Evolutionary conservation across 2,329 filamentous ascomycete genomes (phyloP).

Genomic region (Cytospora piceicola): DNA sequence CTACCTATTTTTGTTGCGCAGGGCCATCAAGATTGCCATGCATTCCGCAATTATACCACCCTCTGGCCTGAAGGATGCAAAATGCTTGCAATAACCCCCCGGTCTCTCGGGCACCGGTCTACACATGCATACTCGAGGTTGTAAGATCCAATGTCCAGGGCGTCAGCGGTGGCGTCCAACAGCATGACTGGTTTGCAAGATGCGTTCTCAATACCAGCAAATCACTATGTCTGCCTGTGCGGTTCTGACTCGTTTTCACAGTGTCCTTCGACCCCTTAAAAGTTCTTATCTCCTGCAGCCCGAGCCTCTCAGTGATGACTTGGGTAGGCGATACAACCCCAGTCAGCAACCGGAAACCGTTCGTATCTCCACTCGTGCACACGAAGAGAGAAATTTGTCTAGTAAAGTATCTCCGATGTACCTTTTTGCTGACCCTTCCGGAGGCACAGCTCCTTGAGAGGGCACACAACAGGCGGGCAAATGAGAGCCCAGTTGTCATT

Average conservation of each 20-base stretch:
- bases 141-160: background rate
- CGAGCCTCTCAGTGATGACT: background rate
- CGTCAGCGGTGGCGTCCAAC: background rate
- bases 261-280: background rate
- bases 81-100: background rate
- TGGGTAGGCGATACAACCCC: constrained; percentile 1
- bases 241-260: constrained; percentile 1
- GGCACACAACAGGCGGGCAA: constrained; percentile 17
- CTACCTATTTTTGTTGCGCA: background rate
- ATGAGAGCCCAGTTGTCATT: constrained; percentile 12
- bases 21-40: background rate
- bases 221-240: background rate
- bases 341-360: constrained; percentile 7
- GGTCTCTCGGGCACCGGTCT: background rate
- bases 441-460: background rate
- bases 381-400: constrained; percentile 22
- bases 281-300: constrained; percentile 1
- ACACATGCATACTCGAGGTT: background rate
- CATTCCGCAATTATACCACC: background rate
- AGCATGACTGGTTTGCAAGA: background rate
- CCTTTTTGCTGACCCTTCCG: background rate
- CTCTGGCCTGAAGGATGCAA: background rate
- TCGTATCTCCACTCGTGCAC: constrained; percentile 26
- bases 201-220: background rate
- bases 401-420: constrained; percentile 24